Conservation (phyloP, 2,329 filamentous ascomycete genomes). For the Diaporthe amygdali region DNA sequence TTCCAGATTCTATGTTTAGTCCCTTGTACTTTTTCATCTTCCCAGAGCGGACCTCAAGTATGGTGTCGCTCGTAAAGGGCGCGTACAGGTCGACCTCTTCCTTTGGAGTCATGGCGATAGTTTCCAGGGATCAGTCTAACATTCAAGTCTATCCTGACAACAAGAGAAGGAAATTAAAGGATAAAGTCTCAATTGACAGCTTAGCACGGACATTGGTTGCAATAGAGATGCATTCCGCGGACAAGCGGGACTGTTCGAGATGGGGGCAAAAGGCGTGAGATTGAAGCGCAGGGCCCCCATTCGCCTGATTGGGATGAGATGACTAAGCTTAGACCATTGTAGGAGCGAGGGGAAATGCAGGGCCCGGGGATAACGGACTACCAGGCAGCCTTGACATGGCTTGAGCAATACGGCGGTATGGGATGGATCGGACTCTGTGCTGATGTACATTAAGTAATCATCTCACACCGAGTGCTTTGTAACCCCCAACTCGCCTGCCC, state of each 20-base stretch:
- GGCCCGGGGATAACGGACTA: not conserved
- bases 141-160: too few species aligned
- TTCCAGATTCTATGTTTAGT: conserved; percentile 58
- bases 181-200: not conserved
- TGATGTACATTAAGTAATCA: not conserved
- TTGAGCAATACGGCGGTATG: not conserved
- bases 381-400: not conserved
- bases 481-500: not conserved
- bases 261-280: not conserved
- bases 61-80: conserved; percentile 51
- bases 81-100: conserved; percentile 43
- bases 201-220: not conserved
- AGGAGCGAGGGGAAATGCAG: not conserved
- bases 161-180: not conserved
- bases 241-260: too few species aligned
- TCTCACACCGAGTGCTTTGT: too few species aligned
- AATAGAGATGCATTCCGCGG: not conserved
- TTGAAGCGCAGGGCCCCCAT: not conserved
- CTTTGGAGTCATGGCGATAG: conserved; percentile 6
- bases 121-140: not conserved
- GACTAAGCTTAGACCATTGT: conserved; percentile 1
- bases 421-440: not conserved
- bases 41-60: conserved; percentile 63
- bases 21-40: conserved; percentile 60
- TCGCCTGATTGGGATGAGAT: not conserved